Evolutionary conservation across 2,329 filamentous ascomycete species (phyloP), one percentile per base, ranked within the genome.

Genomic region (Xylaria sp.): DNA sequence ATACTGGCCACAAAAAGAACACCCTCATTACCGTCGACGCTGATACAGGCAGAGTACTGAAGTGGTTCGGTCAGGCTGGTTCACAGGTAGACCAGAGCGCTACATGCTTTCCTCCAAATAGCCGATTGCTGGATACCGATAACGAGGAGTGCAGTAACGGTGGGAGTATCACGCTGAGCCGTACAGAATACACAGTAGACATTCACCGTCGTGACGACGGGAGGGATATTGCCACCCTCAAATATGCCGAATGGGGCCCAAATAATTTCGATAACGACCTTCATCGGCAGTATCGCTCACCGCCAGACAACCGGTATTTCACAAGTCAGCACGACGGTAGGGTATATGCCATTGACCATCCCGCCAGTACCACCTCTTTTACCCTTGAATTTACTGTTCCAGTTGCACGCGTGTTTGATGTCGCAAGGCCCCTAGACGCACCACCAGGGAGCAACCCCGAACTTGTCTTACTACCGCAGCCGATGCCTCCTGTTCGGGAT

Each of bases 181-280:
- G 93, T 58, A 93, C 93, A 44, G 94, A 97, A 78, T 99, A 99
- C 79, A 95, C 88, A 5, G 90, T 99, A 67, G 89, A 87, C 63
- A 96, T 99, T 50, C 91, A 94, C 71, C 90, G 92, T 67, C 87
- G 86, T 50, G 87, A 91, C 72, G 90, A 88, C 3, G 90, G 91
- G 1, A 87, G 90, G 66, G 87, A 89, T 7, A 91, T 99, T 69
- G 97, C 94, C 74, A 97, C 93, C 0, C 87, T 99, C 72, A 94
- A 89, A 71, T 99, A 96, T 76, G 92, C 93, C 11, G 96, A 99
- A 78, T 99, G 96, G 96, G 90, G 89, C 0, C 92, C 94, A 15
- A 99, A 99, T 79, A 96, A 91, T 66, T 92, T 90, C 67, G 95
- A 99, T 78, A 88, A 88, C 69, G 96, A 99, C 77, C 87, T 99